Percentiles rank a stretch among this genome's conserved stretches.
Evolutionary conservation across 2,329 filamentous ascomycete species (phyloP).

Genomic region (Calycina herbarum): DNA sequence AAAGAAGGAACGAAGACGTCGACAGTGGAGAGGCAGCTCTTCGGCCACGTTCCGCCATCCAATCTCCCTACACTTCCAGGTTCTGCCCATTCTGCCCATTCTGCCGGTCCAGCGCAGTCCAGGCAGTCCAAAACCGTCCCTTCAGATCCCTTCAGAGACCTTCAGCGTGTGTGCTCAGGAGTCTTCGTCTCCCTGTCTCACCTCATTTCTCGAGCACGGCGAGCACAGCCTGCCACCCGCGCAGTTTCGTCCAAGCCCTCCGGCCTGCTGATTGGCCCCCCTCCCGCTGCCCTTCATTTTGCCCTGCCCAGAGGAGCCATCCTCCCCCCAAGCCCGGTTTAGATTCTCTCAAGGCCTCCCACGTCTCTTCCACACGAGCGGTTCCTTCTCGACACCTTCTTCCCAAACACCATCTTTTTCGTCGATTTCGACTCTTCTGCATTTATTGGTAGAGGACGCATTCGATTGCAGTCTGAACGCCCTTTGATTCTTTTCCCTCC

Average conservation of each 20-base stretch:
- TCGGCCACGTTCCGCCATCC: not conserved
- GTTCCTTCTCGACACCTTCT: not conserved
- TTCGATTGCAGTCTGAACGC: slow-evolving; percentile 32
- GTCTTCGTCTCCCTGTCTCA: slow-evolving; percentile 24
- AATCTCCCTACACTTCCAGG: not conserved
- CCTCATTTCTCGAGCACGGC: slow-evolving; percentile 28
- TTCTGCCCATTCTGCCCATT: not conserved
- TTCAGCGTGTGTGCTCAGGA: not conserved
- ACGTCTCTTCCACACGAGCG: not conserved
- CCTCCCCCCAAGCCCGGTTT: not conserved
- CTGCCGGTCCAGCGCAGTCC: not conserved
- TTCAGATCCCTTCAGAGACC: not conserved
- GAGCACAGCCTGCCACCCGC: slow-evolving; percentile 31
- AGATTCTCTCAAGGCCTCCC: not conserved
- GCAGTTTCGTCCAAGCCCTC: slow-evolving; percentile 21
- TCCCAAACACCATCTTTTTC: slow-evolving; percentile 2
- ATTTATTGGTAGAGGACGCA: slow-evolving; percentile 31
- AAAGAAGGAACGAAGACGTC: not conserved
- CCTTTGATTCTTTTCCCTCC: not conserved
- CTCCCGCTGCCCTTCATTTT: not conserved
- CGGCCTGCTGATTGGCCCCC: not conserved
- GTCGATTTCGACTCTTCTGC: slow-evolving; percentile 16
- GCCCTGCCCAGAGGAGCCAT: not conserved
- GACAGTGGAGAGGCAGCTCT: not conserved
- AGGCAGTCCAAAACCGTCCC: not conserved